Evolutionary conservation across 306 rosid genomes (phyloP).

Genomic region (Mimosa bimucronata): DNA sequence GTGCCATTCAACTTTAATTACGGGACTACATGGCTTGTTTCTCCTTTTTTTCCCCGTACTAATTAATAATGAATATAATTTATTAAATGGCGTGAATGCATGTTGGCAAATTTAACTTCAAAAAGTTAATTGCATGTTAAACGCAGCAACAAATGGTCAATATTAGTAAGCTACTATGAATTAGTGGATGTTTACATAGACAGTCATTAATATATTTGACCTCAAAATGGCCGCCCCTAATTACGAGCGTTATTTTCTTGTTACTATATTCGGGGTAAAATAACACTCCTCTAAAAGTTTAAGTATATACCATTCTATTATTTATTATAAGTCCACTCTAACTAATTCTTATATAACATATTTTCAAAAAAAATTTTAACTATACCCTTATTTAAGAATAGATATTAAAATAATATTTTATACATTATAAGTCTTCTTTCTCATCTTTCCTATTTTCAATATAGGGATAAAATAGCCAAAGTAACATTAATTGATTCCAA

Average conservation of each 20-base stretch:
- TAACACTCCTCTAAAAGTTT: background rate
- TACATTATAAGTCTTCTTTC: too few relatives aligned
- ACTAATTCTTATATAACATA: too few relatives aligned
- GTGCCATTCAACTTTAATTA: background rate
- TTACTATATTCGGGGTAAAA: background rate
- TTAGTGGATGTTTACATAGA: constrained; percentile 3
- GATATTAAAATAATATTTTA: too few relatives aligned
- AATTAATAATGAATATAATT: background rate
- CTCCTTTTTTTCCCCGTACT: background rate
- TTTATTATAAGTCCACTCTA: too few relatives aligned
- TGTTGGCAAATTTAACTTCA: background rate
- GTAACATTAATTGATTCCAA: too few relatives aligned
- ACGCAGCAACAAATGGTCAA: constrained; percentile 11
- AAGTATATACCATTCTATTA: too few relatives aligned
- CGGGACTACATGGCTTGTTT: background rate
- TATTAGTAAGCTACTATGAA: background rate
- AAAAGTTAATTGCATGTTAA: background rate
- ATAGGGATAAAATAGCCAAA: too few relatives aligned
- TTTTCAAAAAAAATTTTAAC: too few relatives aligned
- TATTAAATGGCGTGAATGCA: background rate
- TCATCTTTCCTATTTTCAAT: too few relatives aligned
- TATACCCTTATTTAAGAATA: too few relatives aligned
- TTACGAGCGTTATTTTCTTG: background rate
- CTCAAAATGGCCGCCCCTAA: background rate
- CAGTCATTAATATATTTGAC: background rate